A percentile compares a stretch with the other conserved stretches of the same genome.
Evolutionary conservation across 2,329 filamentous ascomycete species (phyloP).

Genomic region (Geosmithia flava): DNA sequence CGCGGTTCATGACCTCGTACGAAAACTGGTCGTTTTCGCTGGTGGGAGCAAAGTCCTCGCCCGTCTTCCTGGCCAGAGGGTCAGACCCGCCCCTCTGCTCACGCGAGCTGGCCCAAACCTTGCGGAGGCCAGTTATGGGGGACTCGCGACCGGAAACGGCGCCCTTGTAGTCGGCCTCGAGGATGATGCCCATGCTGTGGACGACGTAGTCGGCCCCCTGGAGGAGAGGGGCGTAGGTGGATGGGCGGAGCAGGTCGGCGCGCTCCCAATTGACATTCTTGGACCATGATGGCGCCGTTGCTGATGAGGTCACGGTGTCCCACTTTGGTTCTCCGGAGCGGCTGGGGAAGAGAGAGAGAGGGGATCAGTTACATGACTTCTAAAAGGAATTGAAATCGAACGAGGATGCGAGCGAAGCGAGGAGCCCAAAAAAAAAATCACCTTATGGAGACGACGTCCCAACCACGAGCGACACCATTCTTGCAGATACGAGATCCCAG

Average conservation of each 20-base stretch:
- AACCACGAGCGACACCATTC: conserved; percentile 71
- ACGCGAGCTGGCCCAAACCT: conserved; percentile 61
- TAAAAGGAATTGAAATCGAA: too few relatives aligned
- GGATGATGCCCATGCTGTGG: conserved; percentile 88
- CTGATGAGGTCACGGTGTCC: conserved; percentile 62
- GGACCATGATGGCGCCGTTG: conserved; percentile 67
- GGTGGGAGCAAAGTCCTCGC: conserved; percentile 49
- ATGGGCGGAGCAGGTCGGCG: conserved; percentile 75
- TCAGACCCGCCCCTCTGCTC: conserved; percentile 44
- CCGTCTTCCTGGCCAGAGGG: conserved; percentile 50
- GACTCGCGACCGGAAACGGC: conserved; percentile 75
- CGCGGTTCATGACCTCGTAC: conserved; percentile 96
- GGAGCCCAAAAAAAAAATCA: conserved; percentile 22
- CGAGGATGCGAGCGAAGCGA: too few relatives aligned
- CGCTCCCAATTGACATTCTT: conserved; percentile 75
- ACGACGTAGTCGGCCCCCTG: conserved; percentile 73
- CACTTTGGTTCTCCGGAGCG: conserved; percentile 85
- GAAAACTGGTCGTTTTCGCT: conserved; percentile 69
- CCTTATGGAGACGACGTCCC: conserved; percentile 91
- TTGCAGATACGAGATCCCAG: conserved; percentile 83
- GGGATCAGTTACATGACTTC: too few relatives aligned
- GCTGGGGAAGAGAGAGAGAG: conserved; percentile 31
- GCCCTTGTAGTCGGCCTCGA: conserved; percentile 97
- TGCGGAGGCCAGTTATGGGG: conserved; percentile 62
- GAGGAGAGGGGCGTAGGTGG: conserved; percentile 66